phyloP scores from a whole-genome alignment of 2,329 filamentous ascomycete species.

The Akanthomyces lecanii region DNA sequence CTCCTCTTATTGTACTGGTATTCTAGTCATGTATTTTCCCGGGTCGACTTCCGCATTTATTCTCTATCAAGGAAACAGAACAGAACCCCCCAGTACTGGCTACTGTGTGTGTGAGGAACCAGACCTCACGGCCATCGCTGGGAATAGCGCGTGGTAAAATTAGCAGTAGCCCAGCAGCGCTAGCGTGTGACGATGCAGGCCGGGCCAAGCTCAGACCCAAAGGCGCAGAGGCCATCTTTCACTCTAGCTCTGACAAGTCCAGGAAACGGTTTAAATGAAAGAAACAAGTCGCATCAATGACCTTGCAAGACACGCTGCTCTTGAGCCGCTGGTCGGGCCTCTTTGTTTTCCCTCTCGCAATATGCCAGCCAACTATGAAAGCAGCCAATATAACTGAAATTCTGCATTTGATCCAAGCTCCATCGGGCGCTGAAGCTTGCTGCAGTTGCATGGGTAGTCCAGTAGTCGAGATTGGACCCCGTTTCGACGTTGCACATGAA shows the following conservation, averaged over 20 bases:
- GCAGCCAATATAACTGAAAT: conserved; percentile 8
- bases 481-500: not conserved
- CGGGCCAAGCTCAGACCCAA: not conserved
- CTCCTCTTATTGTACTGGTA: not conserved
- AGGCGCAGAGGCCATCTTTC: too few relatives aligned
- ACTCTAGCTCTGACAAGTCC: too few relatives aligned
- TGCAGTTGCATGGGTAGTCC: too few relatives aligned
- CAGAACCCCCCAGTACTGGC: not conserved
- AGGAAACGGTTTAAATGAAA: too few relatives aligned
- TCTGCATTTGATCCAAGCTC: not conserved
- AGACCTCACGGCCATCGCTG: not conserved
- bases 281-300: not conserved
- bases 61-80: not conserved
- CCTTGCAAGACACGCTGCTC: not conserved
- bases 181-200: not conserved
- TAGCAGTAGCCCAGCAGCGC: not conserved
- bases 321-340: not conserved
- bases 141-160: conserved; percentile 9
- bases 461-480: too few relatives aligned
- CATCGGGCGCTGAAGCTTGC: not conserved
- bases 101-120: not conserved
- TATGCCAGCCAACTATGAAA: not conserved
- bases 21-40: not conserved
- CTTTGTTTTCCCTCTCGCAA: not conserved
- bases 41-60: not conserved